phyloP scores from a whole-genome alignment of 1,284 basidiomycete genomes.

The Cutaneotrichosporon sp. region DNA sequence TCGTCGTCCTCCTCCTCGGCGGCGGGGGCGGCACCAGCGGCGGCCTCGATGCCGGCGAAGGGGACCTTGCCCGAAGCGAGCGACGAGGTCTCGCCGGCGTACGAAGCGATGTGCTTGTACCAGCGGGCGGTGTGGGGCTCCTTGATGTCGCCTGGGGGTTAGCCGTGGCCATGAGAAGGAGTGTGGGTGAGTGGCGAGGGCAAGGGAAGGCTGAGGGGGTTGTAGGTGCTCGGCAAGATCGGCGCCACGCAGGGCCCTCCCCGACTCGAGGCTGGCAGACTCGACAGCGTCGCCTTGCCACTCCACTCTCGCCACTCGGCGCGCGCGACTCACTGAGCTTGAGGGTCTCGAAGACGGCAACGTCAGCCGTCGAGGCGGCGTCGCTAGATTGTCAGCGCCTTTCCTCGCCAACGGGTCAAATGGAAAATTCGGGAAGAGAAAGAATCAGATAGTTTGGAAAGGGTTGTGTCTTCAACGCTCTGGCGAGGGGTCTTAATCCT shows the following conservation, averaged over 20 bases:
- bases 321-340: constrained; percentile 13
- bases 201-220: not conserved
- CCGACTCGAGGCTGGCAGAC: not conserved
- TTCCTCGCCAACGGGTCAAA: not conserved
- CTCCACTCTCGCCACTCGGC: not conserved
- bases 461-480: constrained; percentile 52
- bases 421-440: constrained; percentile 48
- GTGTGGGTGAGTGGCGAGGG: not conserved
- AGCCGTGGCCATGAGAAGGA: not conserved
- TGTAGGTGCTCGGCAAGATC: not conserved
- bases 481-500: constrained; percentile 92
- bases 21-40: constrained; percentile 53
- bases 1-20: constrained; percentile 77
- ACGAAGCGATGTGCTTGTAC: constrained; percentile 93
- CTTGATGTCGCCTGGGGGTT: constrained; percentile 59
- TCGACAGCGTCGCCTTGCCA: not conserved
- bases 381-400: constrained; percentile 63
- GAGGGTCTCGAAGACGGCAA: constrained; percentile 79
- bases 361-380: constrained; percentile 95
- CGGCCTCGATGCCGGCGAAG: constrained; percentile 66
- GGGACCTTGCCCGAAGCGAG: constrained; percentile 84
- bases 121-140: constrained; percentile 84
- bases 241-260: no score
- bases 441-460: constrained; percentile 92
- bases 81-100: constrained; percentile 71